Base-by-base conservation (phyloP, 1,139 yeast genomes). In the Debaryomycetaceae sp. region DNA sequence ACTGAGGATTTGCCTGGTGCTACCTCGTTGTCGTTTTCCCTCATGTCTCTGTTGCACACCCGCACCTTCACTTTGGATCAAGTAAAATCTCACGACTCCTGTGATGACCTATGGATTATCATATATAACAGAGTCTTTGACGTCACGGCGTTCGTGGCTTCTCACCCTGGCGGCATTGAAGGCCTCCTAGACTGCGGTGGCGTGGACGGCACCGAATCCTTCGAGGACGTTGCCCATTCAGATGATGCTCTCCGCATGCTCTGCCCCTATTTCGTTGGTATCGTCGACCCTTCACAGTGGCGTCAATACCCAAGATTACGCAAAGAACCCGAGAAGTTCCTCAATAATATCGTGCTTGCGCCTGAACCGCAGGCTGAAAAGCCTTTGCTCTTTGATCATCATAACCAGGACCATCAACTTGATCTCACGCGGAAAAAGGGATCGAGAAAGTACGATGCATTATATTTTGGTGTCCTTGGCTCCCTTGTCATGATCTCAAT, bases 81-180 rank as follows among this genome's bases (percentile, higher is more conserved):
- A 33, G 65, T 75, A 2, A 51, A 56, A n/a, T 28, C 37, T 14
- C 81, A 74, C 44, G 58, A 57, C 18, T 39, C 50, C 1, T 58
- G 63, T 2, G 59, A 62, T 14, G 76, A 77, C 41, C 47, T 76
- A 27, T 77, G 83, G 85, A 76, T 77, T 75, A 60, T 75, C 3
- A 58, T 77, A 3, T 76, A 73, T 40, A 73, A 70, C 30, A 66
- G 69, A 31, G 79, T 77, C 0, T 78, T 77, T 44, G 68, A 77
- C 39, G 61, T 76, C 4, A 68, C 78, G 2, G 38, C 47, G 4
- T 61, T 75, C 28, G 46, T 71, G 3, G 54, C 51, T 4, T 51
- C 53, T 2, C 87, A 78, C 43, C 85, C 86, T 4, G 87, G 86
- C 4, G 86, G 86, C 2, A 66, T 70, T 0, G 83, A 75, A 38